These are phyloP conservation scores for Thozetella sp. DNA, from an alignment of 495 filamentous ascomycete genomes.

Conservation along the genomic window DNA sequence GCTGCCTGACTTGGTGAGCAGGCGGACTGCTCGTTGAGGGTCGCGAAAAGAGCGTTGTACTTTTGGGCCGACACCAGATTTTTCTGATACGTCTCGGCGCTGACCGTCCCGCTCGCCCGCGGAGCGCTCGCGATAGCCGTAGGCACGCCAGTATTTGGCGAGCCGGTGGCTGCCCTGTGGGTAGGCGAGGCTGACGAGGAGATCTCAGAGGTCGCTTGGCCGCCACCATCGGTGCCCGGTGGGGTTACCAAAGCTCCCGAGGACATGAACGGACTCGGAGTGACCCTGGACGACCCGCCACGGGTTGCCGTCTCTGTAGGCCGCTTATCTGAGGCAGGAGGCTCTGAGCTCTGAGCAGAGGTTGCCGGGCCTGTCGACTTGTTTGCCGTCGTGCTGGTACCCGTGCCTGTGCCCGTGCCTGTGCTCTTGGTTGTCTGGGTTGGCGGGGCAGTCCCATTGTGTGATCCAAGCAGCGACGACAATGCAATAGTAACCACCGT, in stretches of 20 bases:
- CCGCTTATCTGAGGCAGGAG: too few relatives aligned
- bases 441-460: too few relatives aligned
- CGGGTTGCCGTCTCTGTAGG: too few relatives aligned
- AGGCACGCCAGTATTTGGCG: conserved; percentile 28
- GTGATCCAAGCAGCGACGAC: too few relatives aligned
- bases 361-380: too few relatives aligned
- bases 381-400: too few relatives aligned
- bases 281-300: too few relatives aligned
- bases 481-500: too few relatives aligned
- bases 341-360: too few relatives aligned
- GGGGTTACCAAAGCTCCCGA: not conserved
- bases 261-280: not conserved
- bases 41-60: conserved; percentile 37
- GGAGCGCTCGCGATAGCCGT: conserved; percentile 35
- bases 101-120: conserved; percentile 29
- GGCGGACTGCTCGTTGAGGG: conserved; percentile 32
- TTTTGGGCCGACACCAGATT: conserved; percentile 37
- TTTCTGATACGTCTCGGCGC: conserved; percentile 26
- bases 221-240: not conserved
- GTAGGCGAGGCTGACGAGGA: not conserved
- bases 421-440: too few relatives aligned
- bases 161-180: conserved; percentile 16
- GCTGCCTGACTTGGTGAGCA: conserved; percentile 38
- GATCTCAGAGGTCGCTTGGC: not conserved
- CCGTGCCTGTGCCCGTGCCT: too few relatives aligned